phyloP scores from a whole-genome alignment of 306 rosid species.

The Vigna nakashimae region DNA sequence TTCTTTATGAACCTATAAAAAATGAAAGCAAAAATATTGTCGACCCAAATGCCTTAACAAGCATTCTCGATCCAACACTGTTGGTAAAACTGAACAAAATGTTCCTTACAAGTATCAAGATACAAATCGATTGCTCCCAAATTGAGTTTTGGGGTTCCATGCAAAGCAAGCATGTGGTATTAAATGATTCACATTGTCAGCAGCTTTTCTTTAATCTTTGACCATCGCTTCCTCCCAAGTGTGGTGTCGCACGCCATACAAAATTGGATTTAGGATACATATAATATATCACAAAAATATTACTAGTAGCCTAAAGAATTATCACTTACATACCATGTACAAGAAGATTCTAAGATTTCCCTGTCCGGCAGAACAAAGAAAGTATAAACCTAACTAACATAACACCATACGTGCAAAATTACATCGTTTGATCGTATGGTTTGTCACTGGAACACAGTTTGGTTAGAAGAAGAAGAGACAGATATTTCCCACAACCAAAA shows the following conservation, averaged over 20 bases:
- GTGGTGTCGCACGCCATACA: conserved; percentile 40
- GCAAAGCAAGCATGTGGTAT: neutral
- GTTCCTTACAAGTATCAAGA: neutral
- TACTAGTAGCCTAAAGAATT: conserved; percentile 75
- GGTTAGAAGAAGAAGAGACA: conserved; percentile 43
- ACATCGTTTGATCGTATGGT: conserved; percentile 57
- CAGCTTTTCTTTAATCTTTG: conserved; percentile 43
- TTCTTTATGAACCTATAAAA: neutral
- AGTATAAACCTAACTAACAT: conserved; percentile 57
- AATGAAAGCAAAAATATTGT: neutral
- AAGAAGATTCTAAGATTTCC: conserved; percentile 53
- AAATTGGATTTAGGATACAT: conserved; percentile 48
- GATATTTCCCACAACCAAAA: conserved; percentile 52
- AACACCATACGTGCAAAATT: conserved; percentile 59
- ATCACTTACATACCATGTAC: conserved; percentile 69
- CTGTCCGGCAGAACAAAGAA: conserved; percentile 55
- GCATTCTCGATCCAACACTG: neutral
- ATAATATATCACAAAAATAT: conserved; percentile 48
- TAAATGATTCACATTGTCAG: conserved; percentile 25
- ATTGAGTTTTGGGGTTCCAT: conserved; percentile 10
- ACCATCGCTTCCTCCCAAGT: conserved; percentile 29
- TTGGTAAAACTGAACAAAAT: conserved; percentile 3
- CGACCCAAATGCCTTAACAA: neutral
- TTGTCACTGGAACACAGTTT: conserved; percentile 54
- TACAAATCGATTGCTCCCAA: conserved; percentile 25